Evolutionary conservation across 495 filamentous ascomycete species (phyloP).

Genomic region (Podospora comata): DNA sequence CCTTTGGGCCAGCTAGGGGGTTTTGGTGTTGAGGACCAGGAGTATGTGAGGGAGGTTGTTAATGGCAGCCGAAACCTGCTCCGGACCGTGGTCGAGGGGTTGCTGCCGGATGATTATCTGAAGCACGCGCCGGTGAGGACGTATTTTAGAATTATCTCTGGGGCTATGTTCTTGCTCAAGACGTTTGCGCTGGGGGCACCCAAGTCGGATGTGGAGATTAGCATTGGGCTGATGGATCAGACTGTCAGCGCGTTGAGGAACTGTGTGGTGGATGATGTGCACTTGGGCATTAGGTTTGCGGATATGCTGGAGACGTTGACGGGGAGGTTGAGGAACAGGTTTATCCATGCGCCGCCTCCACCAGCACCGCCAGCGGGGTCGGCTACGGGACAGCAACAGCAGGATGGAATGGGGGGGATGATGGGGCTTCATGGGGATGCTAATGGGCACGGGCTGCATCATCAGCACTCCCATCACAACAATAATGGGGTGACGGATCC

Average conservation of each 20-base stretch:
- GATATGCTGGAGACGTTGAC: constrained; percentile 83
- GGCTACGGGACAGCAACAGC: constrained; percentile 25
- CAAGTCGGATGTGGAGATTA: constrained; percentile 80
- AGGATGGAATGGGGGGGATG: constrained; percentile 16
- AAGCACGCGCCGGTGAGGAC: constrained; percentile 91
- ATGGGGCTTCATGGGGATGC: constrained; percentile 21
- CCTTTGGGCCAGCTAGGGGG: constrained; percentile 55
- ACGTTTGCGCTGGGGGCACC: constrained; percentile 91
- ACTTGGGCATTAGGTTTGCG: constrained; percentile 91
- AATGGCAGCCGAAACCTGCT: constrained; percentile 82
- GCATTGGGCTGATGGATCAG: constrained; percentile 74
- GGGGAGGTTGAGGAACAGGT: constrained; percentile 66
- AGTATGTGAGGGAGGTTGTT: constrained; percentile 84
- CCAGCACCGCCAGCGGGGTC: constrained; percentile 38
- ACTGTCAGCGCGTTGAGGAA: constrained; percentile 76
- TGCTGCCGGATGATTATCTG: constrained; percentile 78
- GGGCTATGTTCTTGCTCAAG: constrained; percentile 90
- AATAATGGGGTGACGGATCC: constrained; percentile 24
- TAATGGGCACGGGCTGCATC: constrained; percentile 13
- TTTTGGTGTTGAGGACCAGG: constrained; percentile 60
- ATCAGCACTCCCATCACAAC: neutral
- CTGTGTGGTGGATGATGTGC: constrained; percentile 92
- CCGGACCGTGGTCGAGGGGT: constrained; percentile 73
- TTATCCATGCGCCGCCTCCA: constrained; percentile 58
- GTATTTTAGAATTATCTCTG: constrained; percentile 90